Evolutionary conservation across 371 early-diverging fungal species (phyloP).

Genomic region (Mortierella sp.): DNA sequence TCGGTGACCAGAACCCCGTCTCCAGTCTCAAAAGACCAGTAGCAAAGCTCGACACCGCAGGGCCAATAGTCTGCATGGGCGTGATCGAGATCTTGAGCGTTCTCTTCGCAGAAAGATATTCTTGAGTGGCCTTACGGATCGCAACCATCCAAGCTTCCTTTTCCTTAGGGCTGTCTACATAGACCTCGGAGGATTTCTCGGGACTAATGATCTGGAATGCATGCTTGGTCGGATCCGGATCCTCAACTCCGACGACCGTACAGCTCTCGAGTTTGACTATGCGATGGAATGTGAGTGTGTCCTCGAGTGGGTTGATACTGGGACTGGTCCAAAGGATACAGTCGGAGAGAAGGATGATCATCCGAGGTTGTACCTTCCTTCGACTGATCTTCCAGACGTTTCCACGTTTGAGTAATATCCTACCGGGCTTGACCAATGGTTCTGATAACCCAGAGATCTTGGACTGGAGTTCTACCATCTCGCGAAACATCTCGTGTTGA

Average conservation of each 20-base stretch:
- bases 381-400: constrained; percentile 76
- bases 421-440: constrained; percentile 71
- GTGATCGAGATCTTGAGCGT: constrained; percentile 68
- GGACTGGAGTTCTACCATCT: constrained; percentile 76
- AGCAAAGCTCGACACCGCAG: constrained; percentile 25
- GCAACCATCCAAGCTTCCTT: constrained; percentile 74
- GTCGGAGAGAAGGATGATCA: constrained; percentile 79
- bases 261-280: constrained; percentile 70
- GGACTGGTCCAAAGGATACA: constrained; percentile 75
- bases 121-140: constrained; percentile 63
- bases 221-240: constrained; percentile 28
- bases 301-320: constrained; percentile 58
- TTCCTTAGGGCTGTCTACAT: constrained; percentile 58
- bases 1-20: constrained; percentile 35
- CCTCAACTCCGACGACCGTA: constrained; percentile 66
- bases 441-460: constrained; percentile 66
- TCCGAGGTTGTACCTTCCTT: constrained; percentile 69
- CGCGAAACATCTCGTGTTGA: constrained; percentile 75
- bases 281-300: constrained; percentile 68
- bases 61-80: constrained; percentile 46
- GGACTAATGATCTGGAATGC: constrained; percentile 75
- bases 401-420: constrained; percentile 71
- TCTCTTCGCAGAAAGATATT: constrained; percentile 60
- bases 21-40: constrained; percentile 32
- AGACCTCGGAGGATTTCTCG: constrained; percentile 79